Conservation (phyloP, 768 basidiomycete species). For the Austroboletus festivus region DNA sequence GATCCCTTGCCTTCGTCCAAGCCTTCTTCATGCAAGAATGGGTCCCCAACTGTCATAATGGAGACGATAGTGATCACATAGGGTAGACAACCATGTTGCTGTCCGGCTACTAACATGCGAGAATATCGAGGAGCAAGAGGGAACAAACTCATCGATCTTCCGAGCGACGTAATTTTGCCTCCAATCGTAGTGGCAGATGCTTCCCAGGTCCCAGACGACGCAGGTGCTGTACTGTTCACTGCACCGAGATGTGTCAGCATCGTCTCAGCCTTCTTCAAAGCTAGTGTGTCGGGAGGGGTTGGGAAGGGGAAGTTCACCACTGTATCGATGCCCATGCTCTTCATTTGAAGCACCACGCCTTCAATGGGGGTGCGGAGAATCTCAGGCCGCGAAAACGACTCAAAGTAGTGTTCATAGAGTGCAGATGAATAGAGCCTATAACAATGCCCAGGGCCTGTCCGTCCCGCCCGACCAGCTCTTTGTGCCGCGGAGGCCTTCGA, state of each 20-base stretch:
- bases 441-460: constrained; percentile 97
- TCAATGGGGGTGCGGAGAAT: constrained; percentile 96
- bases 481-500: constrained; percentile 95
- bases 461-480: constrained; percentile 93
- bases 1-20: constrained; percentile 44
- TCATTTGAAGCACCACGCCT: constrained; percentile 97
- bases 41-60: constrained; percentile 90
- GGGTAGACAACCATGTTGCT: constrained; percentile 87
- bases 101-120: constrained; percentile 87
- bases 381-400: constrained; percentile 83
- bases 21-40: constrained; percentile 84
- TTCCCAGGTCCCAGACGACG: constrained; percentile 16
- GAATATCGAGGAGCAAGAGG: constrained; percentile 92
- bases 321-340: constrained; percentile 96
- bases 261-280: constrained; percentile 78
- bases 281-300: constrained; percentile 81
- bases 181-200: constrained; percentile 33
- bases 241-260: constrained; percentile 82
- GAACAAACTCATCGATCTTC: constrained; percentile 90
- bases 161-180: constrained; percentile 81
- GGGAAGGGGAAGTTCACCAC: constrained; percentile 98
- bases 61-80: constrained; percentile 92
- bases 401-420: constrained; percentile 90
- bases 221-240: constrained; percentile 40
- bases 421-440: constrained; percentile 96